phyloP scores from a whole-genome alignment of 371 early-diverging fungal species.

The Lichtheimia ornata region DNA sequence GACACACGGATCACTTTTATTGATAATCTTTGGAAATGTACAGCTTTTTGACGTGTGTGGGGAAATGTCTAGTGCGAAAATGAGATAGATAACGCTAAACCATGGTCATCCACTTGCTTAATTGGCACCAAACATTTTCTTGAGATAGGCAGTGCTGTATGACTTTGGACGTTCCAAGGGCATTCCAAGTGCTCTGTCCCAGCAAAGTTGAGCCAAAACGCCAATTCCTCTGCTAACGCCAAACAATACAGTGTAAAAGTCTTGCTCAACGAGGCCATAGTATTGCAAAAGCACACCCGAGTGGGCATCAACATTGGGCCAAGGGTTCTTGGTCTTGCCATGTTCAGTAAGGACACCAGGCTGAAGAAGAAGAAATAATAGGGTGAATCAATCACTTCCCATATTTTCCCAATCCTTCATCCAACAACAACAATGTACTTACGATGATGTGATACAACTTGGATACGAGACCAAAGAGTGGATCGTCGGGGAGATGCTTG shows the following conservation, averaged over 20 bases:
- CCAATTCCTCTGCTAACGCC: slow-evolving; percentile 98
- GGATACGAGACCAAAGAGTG: slow-evolving; percentile 93
- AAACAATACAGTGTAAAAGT: slow-evolving; percentile 98
- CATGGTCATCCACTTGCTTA: slow-evolving; percentile 15
- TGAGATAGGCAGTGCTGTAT: slow-evolving; percentile 83
- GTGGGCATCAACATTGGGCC: slow-evolving; percentile 99
- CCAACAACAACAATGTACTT: slow-evolving; percentile 16
- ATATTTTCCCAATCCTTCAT: background rate
- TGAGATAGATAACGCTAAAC: too few relatives aligned
- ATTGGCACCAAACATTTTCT: slow-evolving; percentile 70
- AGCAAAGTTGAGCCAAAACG: slow-evolving; percentile 63
- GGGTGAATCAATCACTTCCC: background rate
- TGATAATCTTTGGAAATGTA: too few relatives aligned
- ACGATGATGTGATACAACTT: slow-evolving; percentile 93
- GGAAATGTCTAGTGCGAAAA: too few relatives aligned
- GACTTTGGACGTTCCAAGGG: slow-evolving; percentile 97
- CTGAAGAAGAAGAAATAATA: slow-evolving; percentile 17
- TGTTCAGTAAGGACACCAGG: slow-evolving; percentile 96
- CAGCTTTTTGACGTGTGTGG: too few relatives aligned
- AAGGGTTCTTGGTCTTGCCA: slow-evolving; percentile 99
- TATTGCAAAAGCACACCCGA: slow-evolving; percentile 95
- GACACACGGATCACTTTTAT: too few relatives aligned
- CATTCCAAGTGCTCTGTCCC: slow-evolving; percentile 92
- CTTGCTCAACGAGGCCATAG: slow-evolving; percentile 96
- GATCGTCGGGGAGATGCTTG: slow-evolving; percentile 96